Base-by-base conservation (phyloP, 2,329 filamentous ascomycete genomes). In the Mycosphaerella sp. region DNA sequence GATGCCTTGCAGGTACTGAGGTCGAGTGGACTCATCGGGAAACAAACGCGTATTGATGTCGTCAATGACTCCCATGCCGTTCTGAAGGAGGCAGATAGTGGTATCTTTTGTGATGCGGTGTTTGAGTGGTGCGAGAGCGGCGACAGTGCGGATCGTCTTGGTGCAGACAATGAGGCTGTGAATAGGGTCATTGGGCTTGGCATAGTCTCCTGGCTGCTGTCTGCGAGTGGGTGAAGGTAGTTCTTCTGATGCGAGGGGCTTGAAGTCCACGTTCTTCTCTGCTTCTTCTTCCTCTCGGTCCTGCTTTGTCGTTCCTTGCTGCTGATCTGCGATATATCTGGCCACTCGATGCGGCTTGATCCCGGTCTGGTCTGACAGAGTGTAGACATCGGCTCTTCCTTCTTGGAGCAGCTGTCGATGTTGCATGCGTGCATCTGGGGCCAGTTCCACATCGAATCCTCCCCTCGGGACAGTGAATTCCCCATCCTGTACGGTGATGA, bases 41-140 rank as follows among this genome's bases (percentile, higher is more conserved):
- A 95, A 96, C 25, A 94, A 68, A 9, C 77, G 68, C 30, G 77
- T 70, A 61, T 88, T 89, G 36, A 96, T 76, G 43, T 83, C 78
- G 43, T 97, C 89, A n/a, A 89, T 75, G 1, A 89, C 73, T 0
- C 93, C 91, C 68, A 97, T 80, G 1, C 90, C 89, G 56, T 91
- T 87, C 50, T 89, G 85, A 50, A 94, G 68, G 49, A 95, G 79
- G 53, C 86, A 81, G 6, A 95, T 78, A 0, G 87, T 86, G 1
- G 85, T 88, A 25, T 81, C 72, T 2, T 78, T 73, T 39, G 79
- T 76, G n/a, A 94, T 71, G 8, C 87, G 79, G 56, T 81, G 77
- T 2, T 83, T 76, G 46, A 95, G 79, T 1, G 79, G 70, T 6
- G 79, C 73, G 12, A 95, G 69, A 36, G 86, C 84, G 1, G 77